Evolutionary conservation across 306 rosid species (phyloP).

Genomic region (Heteromeles arbutifolia): DNA sequence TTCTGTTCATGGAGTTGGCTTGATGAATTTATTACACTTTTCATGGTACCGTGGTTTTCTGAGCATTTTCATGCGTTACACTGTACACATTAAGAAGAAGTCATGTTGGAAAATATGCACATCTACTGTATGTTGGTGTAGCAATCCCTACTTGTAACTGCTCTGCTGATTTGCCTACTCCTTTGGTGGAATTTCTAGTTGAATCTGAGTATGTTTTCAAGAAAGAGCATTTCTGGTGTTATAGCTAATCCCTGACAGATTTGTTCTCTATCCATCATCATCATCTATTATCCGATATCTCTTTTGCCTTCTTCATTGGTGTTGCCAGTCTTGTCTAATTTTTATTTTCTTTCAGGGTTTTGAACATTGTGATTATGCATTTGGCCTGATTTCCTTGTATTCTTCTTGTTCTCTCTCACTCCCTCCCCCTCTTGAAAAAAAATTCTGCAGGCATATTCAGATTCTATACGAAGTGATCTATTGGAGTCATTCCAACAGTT

Average conservation of each 20-base stretch:
- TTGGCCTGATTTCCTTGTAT: neutral
- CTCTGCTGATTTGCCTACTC: neutral
- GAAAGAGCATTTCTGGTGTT: neutral
- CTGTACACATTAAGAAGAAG: neutral
- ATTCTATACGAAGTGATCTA: slow-evolving; percentile 21
- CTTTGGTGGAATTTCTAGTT: neutral
- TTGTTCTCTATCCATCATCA: neutral
- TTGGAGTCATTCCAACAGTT: slow-evolving; percentile 22
- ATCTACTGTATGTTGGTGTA: neutral
- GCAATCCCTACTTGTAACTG: neutral
- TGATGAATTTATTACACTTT: neutral
- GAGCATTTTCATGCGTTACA: neutral
- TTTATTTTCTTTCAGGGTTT: neutral
- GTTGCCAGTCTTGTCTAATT: neutral
- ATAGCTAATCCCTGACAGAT: neutral
- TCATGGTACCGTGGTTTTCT: neutral
- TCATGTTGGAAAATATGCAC: neutral
- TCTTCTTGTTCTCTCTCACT: neutral
- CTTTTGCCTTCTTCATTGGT: neutral
- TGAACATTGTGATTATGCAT: neutral
- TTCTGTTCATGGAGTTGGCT: neutral
- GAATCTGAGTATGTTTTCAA: neutral
- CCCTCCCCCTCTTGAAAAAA: neutral
- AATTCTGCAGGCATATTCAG: slow-evolving; percentile 16
- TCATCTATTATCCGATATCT: neutral